Percentiles rank a stretch among this genome's conserved stretches.
phyloP scores from a whole-genome alignment of 352 stramenopile species.

The Globisporangium viniferum region DNA sequence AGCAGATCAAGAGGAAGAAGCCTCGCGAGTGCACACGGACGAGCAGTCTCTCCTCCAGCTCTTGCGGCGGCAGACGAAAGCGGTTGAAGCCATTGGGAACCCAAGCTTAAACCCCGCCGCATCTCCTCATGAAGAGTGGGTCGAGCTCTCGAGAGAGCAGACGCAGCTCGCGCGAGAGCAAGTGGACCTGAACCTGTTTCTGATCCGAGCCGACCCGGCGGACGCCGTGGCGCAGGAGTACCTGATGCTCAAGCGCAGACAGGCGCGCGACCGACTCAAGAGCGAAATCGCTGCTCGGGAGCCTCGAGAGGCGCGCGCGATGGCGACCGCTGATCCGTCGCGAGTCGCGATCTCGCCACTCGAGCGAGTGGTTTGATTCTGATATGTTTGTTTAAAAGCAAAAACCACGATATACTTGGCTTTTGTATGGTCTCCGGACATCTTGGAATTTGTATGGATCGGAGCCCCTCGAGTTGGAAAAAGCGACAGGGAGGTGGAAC shows the following conservation, averaged over 20 bases:
- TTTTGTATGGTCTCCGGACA: no score
- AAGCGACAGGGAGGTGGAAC: no score
- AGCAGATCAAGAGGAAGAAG: neutral
- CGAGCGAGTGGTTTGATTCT: neutral
- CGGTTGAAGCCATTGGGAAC: neutral
- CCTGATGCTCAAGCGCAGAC: neutral
- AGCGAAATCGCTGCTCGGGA: neutral
- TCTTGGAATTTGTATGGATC: no score
- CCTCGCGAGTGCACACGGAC: neutral
- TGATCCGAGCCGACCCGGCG: neutral
- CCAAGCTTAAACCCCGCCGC: neutral
- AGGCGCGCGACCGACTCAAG: neutral
- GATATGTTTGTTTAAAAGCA: no score
- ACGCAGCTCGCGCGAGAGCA: neutral
- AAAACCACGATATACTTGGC: no score
- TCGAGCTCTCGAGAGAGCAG: constrained; percentile 3
- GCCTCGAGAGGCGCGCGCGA: neutral
- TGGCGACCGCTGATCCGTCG: neutral
- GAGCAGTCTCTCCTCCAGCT: neutral
- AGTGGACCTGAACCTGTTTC: constrained; percentile 2
- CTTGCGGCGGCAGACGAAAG: neutral
- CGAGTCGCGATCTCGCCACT: neutral
- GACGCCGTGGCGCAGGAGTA: constrained; percentile 2
- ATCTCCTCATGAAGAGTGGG: neutral
- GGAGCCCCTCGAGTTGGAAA: no score